Base-by-base conservation (phyloP, 805 yeast species). In the Metschnikowia kunwiensis region DNA sequence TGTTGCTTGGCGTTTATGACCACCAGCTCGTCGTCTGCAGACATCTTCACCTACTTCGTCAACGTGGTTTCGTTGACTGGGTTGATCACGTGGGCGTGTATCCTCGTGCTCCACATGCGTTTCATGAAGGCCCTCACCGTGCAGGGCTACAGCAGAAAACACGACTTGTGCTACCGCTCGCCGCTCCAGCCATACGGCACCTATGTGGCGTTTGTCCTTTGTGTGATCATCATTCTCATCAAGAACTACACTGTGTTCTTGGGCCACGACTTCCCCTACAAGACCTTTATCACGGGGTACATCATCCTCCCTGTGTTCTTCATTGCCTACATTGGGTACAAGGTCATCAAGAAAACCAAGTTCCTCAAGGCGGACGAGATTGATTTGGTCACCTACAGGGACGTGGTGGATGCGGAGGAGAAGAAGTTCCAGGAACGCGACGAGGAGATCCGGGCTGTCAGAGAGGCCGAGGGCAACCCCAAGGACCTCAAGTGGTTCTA, bases 51-150 rank as follows among this genome's bases (percentile, higher is more conserved):
- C 30, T 82, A 82, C 56, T 80, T 85, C 50, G 86, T 84, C 42
- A 84, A 82, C 49, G 82, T 82, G 41, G 87, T 82, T 29, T 78
- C 91, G 14, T 79, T 84, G 48, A 78, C 82, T 39, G 89, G 89
- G 45, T 66, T 84, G 39, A 59, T 84, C 49, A 80, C 86, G 34
- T 85, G 91, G 89, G 68, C 80, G 28, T 74, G 84, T 35, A 82
- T 85, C 49, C 61, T 81, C 41, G 66, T 80, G 42, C 78, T 87
- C 18, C 84, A 80, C 60, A 66, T 85, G 35, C 70, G 74, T 48
- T 85, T 84, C 62, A 69, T 69, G 66, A 67, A 64, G 44, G 91
- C 89, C 1, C 65, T 77, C 43, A 72, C 67, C 51, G 86, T 77
- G 2, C 91, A 83, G 61, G 86, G 86, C 13, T 56, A 78, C 36